Base-by-base conservation (phyloP, 805 yeast genomes). In the Teunomyces atbi region DNA sequence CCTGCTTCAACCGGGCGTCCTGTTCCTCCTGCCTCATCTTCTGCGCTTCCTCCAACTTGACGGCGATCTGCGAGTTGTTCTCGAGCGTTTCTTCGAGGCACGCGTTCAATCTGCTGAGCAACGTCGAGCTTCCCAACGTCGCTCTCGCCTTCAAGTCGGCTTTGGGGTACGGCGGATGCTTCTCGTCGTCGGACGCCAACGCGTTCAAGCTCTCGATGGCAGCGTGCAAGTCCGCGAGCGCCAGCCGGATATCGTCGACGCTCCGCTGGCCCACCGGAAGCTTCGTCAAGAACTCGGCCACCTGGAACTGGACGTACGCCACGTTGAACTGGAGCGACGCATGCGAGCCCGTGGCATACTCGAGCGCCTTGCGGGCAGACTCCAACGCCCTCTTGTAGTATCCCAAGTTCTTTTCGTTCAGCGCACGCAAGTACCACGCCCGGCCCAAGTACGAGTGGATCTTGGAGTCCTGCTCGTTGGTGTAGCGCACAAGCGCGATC, bases 101-200 rank as follows among this genome's bases (percentile, higher is more conserved):
- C 49, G 84, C 79, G 54, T 78, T 86, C 52, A 94, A 74, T 60
- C 90, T 85, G 48, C 79, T 82, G 50, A 79, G 73, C 61, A 90
- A 74, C 0, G 96, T 86, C 46, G 83, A 80, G 42, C 82, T 76
- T 61, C 96, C 97, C 77, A 89, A 78, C 54, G 79, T 79, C n/a
- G 94, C 92, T 68, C 97, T 83, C 54, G 90, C 84, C 57, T 83
- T 84, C 54, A 94, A 73, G 52, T 91, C 97, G 15, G 81, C 81
- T 21, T 85, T 74, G 2, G 95, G 85, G 61, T 81, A 88, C 28
- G 96, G 96, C 8, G 95, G 84, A 54, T 78, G 76, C 40, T 69
- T 66, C 18, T 73, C 79, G 15, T 78, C 80, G 1, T 68, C 74
- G 0, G 69, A 58, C 3, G 91, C 75, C 48, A 86, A 69, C 47